Percentiles rank a stretch among this genome's conserved stretches.
Conservation (phyloP, 352 stramenopile genomes). For the Aphanomyces euteiches region DNA sequence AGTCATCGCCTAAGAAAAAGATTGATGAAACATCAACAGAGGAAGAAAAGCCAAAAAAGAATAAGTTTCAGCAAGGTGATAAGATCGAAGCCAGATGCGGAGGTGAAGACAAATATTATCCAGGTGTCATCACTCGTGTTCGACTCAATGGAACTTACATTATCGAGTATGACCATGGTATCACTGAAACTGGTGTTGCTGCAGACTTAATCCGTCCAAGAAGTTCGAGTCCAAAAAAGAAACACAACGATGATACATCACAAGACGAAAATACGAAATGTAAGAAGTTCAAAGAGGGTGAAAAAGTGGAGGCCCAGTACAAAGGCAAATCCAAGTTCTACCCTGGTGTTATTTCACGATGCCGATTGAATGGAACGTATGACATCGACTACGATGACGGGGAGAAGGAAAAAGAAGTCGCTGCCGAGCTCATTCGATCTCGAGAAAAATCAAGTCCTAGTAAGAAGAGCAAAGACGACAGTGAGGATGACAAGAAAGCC, state of each 20-base stretch:
- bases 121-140: slow-evolving; percentile 47
- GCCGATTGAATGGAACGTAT: slow-evolving; percentile 61
- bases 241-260: slow-evolving; percentile 18
- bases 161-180: slow-evolving; percentile 56
- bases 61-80: slow-evolving; percentile 43
- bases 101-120: slow-evolving; percentile 50
- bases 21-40: slow-evolving; percentile 28
- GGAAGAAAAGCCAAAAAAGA: slow-evolving; percentile 40
- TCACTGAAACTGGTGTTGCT: slow-evolving; percentile 39
- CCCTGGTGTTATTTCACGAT: slow-evolving; percentile 56
- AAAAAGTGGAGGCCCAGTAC: slow-evolving; percentile 63
- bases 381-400: slow-evolving; percentile 77
- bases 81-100: slow-evolving; percentile 50
- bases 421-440: slow-evolving; percentile 39
- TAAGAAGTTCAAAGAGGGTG: slow-evolving; percentile 42
- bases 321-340: slow-evolving; percentile 67
- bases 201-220: slow-evolving; percentile 31
- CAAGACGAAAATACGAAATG: slow-evolving; percentile 31
- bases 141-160: slow-evolving; percentile 52
- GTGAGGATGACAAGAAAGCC: slow-evolving; percentile 26
- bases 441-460: slow-evolving; percentile 33
- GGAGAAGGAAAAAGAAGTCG: slow-evolving; percentile 54
- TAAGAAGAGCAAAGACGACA: slow-evolving; percentile 29
- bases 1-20: slow-evolving; percentile 29
- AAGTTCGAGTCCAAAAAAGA: slow-evolving; percentile 26